Conservation (phyloP, 345 rosid species). For the Eucalyptus melliodora region DNA sequence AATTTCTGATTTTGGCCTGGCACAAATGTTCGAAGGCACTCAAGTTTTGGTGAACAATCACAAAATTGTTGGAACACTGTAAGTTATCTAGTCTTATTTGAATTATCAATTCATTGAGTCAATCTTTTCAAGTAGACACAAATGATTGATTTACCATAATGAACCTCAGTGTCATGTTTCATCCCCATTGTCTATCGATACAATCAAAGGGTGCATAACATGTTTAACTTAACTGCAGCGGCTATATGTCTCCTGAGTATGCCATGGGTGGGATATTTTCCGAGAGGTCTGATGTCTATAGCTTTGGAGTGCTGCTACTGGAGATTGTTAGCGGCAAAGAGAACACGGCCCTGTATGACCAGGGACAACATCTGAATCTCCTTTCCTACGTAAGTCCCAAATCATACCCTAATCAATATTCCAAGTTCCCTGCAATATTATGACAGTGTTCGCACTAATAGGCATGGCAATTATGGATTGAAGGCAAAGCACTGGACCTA, state of each 20-base stretch:
- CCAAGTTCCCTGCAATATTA: background rate
- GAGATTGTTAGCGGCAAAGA: conserved; percentile 5
- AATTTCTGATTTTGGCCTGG: conserved; percentile 30
- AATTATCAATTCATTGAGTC: background rate
- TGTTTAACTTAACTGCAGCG: background rate
- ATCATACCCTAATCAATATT: background rate
- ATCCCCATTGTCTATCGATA: background rate
- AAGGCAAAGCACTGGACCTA: background rate
- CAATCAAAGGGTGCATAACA: background rate
- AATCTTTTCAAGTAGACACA: background rate
- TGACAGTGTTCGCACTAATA: background rate
- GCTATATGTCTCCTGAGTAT: conserved; percentile 12
- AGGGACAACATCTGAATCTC: background rate
- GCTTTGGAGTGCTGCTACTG: conserved; percentile 7
- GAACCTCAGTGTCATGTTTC: background rate
- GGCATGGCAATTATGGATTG: background rate
- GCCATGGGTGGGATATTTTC: background rate
- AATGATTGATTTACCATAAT: background rate
- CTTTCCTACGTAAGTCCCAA: background rate
- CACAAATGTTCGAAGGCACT: conserved; percentile 4
- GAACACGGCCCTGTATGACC: background rate
- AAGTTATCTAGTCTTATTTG: background rate
- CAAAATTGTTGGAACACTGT: conserved; percentile 13
- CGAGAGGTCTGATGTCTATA: background rate
- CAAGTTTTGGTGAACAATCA: background rate